These are phyloP conservation scores for Ganoderma leucocontextum DNA, from an alignment of 1,284 basidiomycete genomes.

Conservation along the genomic window DNA sequence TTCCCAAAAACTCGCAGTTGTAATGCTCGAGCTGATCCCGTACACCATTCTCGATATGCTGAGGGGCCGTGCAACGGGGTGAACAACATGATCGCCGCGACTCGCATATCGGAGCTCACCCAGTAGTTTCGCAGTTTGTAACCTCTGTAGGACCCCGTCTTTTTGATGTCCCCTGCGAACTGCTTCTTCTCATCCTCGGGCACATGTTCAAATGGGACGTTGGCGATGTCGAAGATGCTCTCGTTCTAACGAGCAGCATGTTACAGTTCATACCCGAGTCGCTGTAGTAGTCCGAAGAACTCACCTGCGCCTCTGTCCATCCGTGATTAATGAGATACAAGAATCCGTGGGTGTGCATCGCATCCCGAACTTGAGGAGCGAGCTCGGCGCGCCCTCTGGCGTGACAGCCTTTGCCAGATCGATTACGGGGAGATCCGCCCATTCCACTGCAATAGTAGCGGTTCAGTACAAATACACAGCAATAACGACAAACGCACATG, in stretches of 20 bases:
- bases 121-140: slow-evolving; percentile 59
- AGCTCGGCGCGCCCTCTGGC: slow-evolving; percentile 54
- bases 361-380: slow-evolving; percentile 58
- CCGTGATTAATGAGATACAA: slow-evolving; percentile 70
- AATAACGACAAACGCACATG: slow-evolving; percentile 41
- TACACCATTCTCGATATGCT: slow-evolving; percentile 41
- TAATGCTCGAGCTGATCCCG: slow-evolving; percentile 66
- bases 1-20: slow-evolving; percentile 52
- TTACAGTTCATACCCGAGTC: slow-evolving; percentile 46
- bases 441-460: slow-evolving; percentile 55
- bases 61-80: slow-evolving; percentile 1
- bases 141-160: slow-evolving; percentile 56
- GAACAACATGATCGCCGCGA: too few species aligned
- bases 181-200: slow-evolving; percentile 57
- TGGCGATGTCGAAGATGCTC: slow-evolving; percentile 64
- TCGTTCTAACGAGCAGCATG: slow-evolving; percentile 39
- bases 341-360: slow-evolving; percentile 67
- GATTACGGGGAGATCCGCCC: slow-evolving; percentile 70
- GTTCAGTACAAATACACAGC: neutral
- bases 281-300: slow-evolving; percentile 3
- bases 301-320: slow-evolving; percentile 52
- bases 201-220: slow-evolving; percentile 61
- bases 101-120: slow-evolving; percentile 34
- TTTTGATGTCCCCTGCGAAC: slow-evolving; percentile 53
- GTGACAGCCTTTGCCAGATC: slow-evolving; percentile 62